Percentiles rank a stretch among this genome's conserved stretches.
phyloP scores from a whole-genome alignment of 2,329 filamentous ascomycete species.

The Fusarium sublunatum region DNA sequence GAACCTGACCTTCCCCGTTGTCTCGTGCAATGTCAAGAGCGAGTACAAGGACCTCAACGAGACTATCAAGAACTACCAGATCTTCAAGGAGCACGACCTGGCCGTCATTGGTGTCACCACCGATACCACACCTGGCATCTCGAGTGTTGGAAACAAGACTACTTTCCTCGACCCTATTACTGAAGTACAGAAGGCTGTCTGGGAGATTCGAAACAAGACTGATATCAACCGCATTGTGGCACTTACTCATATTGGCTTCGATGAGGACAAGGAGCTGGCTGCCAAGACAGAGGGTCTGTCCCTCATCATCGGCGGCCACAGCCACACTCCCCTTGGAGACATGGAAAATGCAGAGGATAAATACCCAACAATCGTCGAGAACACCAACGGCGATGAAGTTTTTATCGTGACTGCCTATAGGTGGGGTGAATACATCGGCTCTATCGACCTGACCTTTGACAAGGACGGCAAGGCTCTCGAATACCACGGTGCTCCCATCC shows the following conservation, averaged over 20 bases:
- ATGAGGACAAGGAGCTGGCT: constrained; percentile 71
- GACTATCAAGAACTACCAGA: constrained; percentile 73
- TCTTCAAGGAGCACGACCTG: constrained; percentile 70
- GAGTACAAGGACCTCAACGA: constrained; percentile 68
- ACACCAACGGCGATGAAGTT: constrained; percentile 72
- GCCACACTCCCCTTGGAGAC: constrained; percentile 69
- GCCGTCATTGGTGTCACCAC: constrained; percentile 75
- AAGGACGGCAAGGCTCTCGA: constrained; percentile 68
- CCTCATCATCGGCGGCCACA: constrained; percentile 75
- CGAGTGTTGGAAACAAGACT: constrained; percentile 67
- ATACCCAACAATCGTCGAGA: constrained; percentile 72
- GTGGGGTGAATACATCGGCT: constrained; percentile 76
- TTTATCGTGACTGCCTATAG: constrained; percentile 75
- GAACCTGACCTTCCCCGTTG: constrained; percentile 73
- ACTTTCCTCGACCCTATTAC: constrained; percentile 67
- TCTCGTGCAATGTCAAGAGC: constrained; percentile 73
- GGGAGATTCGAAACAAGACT: constrained; percentile 69
- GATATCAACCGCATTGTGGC: constrained; percentile 73
- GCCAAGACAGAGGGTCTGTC: constrained; percentile 70
- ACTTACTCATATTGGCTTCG: constrained; percentile 75
- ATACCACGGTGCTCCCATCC: constrained; percentile 73
- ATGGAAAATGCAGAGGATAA: constrained; percentile 67
- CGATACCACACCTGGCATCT: constrained; percentile 67
- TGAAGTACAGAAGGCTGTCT: constrained; percentile 70
- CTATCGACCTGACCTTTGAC: constrained; percentile 74